Conservation (phyloP, 2,329 filamentous ascomycete species). For the Lomentospora prolificans region DNA sequence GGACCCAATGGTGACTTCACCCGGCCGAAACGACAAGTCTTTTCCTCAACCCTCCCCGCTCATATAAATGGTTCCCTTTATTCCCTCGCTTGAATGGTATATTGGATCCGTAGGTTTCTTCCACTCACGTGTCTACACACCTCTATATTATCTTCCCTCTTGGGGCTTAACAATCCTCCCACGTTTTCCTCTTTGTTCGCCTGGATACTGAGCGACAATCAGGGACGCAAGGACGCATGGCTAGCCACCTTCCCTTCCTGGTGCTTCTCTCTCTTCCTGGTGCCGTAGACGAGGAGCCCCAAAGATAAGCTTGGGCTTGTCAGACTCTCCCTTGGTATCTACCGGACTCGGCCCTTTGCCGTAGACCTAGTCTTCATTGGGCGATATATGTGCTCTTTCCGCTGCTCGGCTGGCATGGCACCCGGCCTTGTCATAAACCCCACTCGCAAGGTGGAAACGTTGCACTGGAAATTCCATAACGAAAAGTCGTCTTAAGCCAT, state of each 20-base stretch:
- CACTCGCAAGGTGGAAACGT: conserved; percentile 1
- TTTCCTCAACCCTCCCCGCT: background rate
- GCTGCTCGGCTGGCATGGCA: too few relatives aligned
- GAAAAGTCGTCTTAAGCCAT: background rate
- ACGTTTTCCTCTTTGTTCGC: background rate
- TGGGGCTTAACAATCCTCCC: background rate
- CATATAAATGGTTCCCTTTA: background rate
- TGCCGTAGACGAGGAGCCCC: too few relatives aligned
- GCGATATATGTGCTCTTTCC: too few relatives aligned
- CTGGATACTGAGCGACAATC: background rate
- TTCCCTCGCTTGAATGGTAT: too few relatives aligned
- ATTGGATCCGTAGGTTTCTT: background rate
- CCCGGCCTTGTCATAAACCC: too few relatives aligned
- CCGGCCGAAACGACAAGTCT: too few relatives aligned
- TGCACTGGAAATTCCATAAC: background rate
- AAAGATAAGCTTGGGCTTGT: too few relatives aligned
- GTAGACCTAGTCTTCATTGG: too few relatives aligned
- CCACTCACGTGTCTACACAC: background rate
- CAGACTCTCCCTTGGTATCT: background rate
- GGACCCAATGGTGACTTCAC: background rate
- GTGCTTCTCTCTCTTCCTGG: too few relatives aligned
- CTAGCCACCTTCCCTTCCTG: background rate
- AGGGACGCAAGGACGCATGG: background rate
- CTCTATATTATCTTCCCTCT: background rate
- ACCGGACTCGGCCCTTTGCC: background rate